A percentile compares a stretch with the other conserved stretches of the same genome.
Conservation (phyloP, 495 filamentous ascomycete genomes). For the Amniculicola lignicola region DNA sequence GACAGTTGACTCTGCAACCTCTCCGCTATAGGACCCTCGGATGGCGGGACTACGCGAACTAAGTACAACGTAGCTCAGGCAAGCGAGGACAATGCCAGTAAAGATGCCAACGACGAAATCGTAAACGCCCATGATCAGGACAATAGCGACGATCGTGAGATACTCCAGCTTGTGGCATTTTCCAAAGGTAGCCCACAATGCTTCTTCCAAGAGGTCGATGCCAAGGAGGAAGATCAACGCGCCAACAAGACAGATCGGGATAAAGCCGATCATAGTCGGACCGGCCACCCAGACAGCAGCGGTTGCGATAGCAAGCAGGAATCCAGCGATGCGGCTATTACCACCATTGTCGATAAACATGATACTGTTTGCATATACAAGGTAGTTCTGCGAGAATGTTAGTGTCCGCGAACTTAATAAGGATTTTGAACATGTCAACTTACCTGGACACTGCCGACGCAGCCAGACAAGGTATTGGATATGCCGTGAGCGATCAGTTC, state of each 20-base stretch:
- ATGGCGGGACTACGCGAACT: constrained; percentile 85
- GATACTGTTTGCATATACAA: constrained; percentile 95
- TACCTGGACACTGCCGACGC: constrained; percentile 82
- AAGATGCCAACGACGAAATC: constrained; percentile 95
- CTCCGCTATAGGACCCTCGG: constrained; percentile 79
- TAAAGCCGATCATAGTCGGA: constrained; percentile 83
- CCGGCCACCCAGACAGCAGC: constrained; percentile 78
- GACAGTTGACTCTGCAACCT: constrained; percentile 85
- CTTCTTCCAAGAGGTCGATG: constrained; percentile 84
- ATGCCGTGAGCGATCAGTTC: constrained; percentile 91
- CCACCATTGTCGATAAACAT: constrained; percentile 91
- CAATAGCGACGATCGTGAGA: constrained; percentile 87
- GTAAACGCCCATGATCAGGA: constrained; percentile 91
- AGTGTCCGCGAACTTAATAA: neutral
- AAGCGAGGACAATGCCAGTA: constrained; percentile 86
- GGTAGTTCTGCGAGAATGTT: constrained; percentile 64
- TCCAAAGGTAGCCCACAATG: constrained; percentile 80
- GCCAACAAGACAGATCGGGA: constrained; percentile 95
- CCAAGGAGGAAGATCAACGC: constrained; percentile 90
- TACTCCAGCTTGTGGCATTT: constrained; percentile 85
- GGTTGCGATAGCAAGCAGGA: constrained; percentile 80
- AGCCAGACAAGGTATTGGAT: constrained; percentile 86
- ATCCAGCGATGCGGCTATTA: constrained; percentile 76
- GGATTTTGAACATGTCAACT: neutral
- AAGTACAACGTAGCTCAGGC: constrained; percentile 84